Conservation (phyloP, 2,329 filamentous ascomycete genomes). For the Ascochyta rabiei region DNA sequence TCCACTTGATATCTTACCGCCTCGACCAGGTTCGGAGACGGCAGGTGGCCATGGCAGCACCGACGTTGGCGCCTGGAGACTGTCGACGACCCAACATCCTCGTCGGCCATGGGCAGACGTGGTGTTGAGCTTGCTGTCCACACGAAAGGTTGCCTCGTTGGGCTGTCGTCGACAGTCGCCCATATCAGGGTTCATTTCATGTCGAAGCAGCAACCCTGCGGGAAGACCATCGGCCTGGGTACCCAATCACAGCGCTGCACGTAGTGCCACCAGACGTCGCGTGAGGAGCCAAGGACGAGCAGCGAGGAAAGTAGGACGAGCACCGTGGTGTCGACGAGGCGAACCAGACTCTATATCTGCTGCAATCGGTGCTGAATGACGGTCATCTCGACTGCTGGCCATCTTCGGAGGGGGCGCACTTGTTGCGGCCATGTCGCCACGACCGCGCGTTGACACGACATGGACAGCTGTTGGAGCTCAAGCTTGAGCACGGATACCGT, state of each 20-base stretch:
- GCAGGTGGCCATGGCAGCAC: slow-evolving; percentile 2
- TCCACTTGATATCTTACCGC: slow-evolving; percentile 20
- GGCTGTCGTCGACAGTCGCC: background rate
- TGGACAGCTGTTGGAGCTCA: slow-evolving; percentile 11
- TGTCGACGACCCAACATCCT: slow-evolving; percentile 9
- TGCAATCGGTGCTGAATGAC: background rate
- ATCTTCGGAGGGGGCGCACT: background rate
- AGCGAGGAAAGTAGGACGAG: slow-evolving; percentile 8
- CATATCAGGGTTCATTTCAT: background rate
- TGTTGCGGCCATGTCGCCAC: background rate
- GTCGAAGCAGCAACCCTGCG: slow-evolving; percentile 5
- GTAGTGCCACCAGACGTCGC: slow-evolving; percentile 30
- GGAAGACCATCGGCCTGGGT: background rate
- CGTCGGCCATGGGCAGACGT: slow-evolving; percentile 4
- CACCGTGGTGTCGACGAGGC: background rate
- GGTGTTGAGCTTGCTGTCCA: slow-evolving; percentile 1
- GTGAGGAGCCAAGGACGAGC: slow-evolving; percentile 15
- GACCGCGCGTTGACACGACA: slow-evolving; percentile 14
- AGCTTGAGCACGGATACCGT: slow-evolving; percentile 17
- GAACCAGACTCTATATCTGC: slow-evolving; percentile 2
- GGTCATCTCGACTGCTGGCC: background rate
- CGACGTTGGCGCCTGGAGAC: background rate
- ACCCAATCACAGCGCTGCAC: slow-evolving; percentile 31
- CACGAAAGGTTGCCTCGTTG: background rate
- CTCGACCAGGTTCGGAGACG: slow-evolving; percentile 1